These are phyloP conservation scores for Cordyceps javanica DNA, from an alignment of 2,329 filamentous ascomycete genomes.

Conservation along the genomic window DNA sequence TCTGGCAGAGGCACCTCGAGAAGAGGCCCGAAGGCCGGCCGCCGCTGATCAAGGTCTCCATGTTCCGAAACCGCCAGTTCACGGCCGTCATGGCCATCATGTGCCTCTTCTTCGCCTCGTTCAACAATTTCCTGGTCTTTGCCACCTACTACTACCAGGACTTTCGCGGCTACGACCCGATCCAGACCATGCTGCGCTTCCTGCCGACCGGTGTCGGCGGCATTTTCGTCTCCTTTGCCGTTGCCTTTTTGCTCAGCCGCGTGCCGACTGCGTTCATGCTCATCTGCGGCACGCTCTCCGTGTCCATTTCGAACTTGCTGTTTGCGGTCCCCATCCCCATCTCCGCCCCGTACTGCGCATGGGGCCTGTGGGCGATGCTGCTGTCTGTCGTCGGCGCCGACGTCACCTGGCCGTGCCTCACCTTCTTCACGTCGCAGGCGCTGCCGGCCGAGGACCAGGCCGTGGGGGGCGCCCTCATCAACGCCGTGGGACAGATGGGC, in stretches of 20 bases:
- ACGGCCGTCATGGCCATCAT: conserved; percentile 59
- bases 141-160: conserved; percentile 67
- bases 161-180: conserved; percentile 52
- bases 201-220: conserved; percentile 59
- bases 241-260: conserved; percentile 50
- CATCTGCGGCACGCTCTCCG: conserved; percentile 48
- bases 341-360: conserved; percentile 60
- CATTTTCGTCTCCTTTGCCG: conserved; percentile 48
- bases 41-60: conserved; percentile 61
- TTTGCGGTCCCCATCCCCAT: conserved; percentile 59
- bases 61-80: conserved; percentile 55
- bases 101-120: conserved; percentile 59
- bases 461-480: conserved; percentile 61
- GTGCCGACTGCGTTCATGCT: conserved; percentile 54
- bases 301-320: conserved; percentile 51
- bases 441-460: conserved; percentile 60
- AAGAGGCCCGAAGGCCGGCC: conserved; percentile 27
- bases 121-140: conserved; percentile 63
- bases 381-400: conserved; percentile 61
- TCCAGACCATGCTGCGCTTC: conserved; percentile 65
- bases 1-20: conserved; percentile 50
- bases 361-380: conserved; percentile 59
- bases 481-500: conserved; percentile 59
- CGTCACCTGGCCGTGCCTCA: conserved; percentile 59
- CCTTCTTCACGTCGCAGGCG: conserved; percentile 58